Base-by-base conservation (phyloP, 208 protist species). In the Wallacemonas collosoma region DNA sequence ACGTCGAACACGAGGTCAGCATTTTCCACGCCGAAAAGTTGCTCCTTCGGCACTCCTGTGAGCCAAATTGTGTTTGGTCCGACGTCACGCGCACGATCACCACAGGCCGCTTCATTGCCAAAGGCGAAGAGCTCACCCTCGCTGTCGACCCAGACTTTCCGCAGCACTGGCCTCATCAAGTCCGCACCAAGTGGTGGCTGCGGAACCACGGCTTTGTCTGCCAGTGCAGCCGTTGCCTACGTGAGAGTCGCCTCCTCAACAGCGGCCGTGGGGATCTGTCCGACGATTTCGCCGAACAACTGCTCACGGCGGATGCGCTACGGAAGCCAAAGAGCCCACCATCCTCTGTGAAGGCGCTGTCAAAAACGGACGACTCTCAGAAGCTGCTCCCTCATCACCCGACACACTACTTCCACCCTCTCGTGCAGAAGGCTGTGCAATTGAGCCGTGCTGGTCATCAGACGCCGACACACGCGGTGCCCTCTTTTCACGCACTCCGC, bases 121-220 rank as follows among this genome's bases (percentile, higher is more conserved):
- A 82, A 41, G 83, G 83, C n/a, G 83, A 88, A 75, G 83, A 88
- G 76, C 67, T 88, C 50, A 84, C 79, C 1, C 54, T 85, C 44
- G 68, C 79, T 1, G 65, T 80, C 11, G 73, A 76, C 9, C 15
- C 17, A 2, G 45, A 61, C 65, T 82, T 87, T 41, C 82, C 82
- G 41, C 78, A 84, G 68, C 79, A 83, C 65, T 87, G 82, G 82
- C 82, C 82, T 36, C 75, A 66, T 72, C 77, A 83, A 56, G 76
- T 83, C 17, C 82, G 82, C 2, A 79, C 72, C 64, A 87, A 87
- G 75, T 87, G 82, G 82, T 67, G 75, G 11, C 64, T 82, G 17
- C 58, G 78, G 7, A 44, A 83, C 43, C 82, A 87, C 65, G 82
- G 76, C 47, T 79, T 84, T 1, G 56, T 68, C 2, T 88, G 82